Evolutionary conservation across 202 grass and related monocot species (phyloP).

Genomic region (Hordeum pubiflorum): DNA sequence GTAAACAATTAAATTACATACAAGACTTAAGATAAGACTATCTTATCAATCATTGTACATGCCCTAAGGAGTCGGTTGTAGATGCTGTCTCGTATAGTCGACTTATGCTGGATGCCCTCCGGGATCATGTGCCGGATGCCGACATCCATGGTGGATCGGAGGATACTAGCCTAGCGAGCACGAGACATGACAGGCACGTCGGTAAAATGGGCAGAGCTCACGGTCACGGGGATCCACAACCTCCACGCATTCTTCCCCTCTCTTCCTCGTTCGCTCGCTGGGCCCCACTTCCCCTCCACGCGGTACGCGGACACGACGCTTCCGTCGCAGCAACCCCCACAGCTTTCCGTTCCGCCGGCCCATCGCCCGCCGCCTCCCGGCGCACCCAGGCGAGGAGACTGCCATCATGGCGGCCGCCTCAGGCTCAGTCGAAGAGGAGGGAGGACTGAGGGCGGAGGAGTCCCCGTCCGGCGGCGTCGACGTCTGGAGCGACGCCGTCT

Average conservation of each 20-base stretch:
- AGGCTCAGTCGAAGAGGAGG: background rate
- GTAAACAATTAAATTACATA: too few species aligned
- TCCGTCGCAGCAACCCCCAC: background rate
- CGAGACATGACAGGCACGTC: background rate
- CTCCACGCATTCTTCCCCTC: background rate
- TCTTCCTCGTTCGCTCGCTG: background rate
- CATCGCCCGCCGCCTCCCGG: background rate
- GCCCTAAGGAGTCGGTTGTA: too few species aligned
- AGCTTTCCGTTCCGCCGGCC: background rate
- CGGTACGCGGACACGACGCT: background rate
- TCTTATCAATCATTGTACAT: too few species aligned
- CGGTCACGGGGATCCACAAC: background rate
- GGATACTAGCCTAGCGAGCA: too few species aligned
- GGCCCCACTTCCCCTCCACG: background rate
- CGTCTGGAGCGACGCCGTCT: conserved; percentile 49
- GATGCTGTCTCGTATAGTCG: too few species aligned
- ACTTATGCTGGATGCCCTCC: too few species aligned
- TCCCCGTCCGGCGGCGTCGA: conserved; percentile 41
- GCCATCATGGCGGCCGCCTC: background rate
- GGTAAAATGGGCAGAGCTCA: background rate
- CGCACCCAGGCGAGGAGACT: background rate
- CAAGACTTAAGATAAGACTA: too few species aligned
- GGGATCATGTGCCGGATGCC: too few species aligned
- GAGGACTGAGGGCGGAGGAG: conserved; percentile 16
- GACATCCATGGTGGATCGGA: too few species aligned